phyloP scores from a whole-genome alignment of 768 basidiomycete species.

The Naganishia randhawae region DNA sequence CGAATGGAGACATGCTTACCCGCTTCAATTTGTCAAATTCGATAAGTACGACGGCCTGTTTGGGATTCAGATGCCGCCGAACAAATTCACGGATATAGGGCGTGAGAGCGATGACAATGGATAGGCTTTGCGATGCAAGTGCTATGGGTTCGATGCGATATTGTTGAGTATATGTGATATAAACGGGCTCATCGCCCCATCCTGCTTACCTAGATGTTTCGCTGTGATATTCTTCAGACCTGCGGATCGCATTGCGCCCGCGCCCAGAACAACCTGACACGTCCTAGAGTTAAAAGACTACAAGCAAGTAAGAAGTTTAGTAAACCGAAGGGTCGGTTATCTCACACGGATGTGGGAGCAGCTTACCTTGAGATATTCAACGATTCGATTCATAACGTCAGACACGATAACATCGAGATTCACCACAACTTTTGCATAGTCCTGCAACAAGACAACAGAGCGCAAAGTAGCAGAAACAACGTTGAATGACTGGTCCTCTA shows the following conservation, averaged over 20 bases:
- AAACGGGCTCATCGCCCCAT: neutral
- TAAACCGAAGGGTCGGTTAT: neutral
- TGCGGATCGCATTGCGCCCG: conserved; percentile 97
- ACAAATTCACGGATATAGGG: conserved; percentile 95
- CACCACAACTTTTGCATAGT: conserved; percentile 82
- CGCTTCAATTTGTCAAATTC: conserved; percentile 98
- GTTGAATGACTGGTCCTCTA: conserved; percentile 82
- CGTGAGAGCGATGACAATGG: conserved; percentile 87
- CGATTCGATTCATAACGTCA: conserved; percentile 87
- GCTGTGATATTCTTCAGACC: conserved; percentile 98
- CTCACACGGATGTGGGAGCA: neutral
- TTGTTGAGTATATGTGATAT: neutral
- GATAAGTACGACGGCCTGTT: conserved; percentile 92
- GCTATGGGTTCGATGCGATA: conserved; percentile 54
- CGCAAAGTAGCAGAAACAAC: conserved; percentile 79
- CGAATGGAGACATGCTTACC: conserved; percentile 55
- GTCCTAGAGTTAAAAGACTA: conserved; percentile 92
- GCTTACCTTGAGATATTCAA: conserved; percentile 80
- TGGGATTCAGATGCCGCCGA: conserved; percentile 83
- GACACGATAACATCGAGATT: conserved; percentile 85
- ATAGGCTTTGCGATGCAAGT: conserved; percentile 90
- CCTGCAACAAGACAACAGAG: conserved; percentile 66
- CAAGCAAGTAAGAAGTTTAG: neutral
- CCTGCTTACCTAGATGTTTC: conserved; percentile 76
- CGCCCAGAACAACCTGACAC: conserved; percentile 95